Evolutionary conservation across 2,329 filamentous ascomycete genomes (phyloP), one percentile per base, ranked within the genome.

Genomic region (Fusarium pilosicola): DNA sequence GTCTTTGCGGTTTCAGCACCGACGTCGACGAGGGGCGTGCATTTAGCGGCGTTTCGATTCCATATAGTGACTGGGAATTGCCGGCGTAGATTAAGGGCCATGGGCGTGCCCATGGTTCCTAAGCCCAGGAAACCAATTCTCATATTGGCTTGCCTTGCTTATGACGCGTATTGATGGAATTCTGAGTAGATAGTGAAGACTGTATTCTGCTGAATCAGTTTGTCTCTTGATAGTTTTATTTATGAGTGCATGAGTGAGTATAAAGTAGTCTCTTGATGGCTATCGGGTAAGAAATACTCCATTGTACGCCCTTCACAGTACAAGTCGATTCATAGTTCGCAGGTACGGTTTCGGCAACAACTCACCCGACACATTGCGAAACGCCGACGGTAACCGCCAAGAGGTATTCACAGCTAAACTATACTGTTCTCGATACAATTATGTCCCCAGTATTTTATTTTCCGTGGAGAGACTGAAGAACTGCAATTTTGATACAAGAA

Each of bases 161-260:
- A 2, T 11, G 17, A 1, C 3, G 13, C 12, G n/a, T 20, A 15
- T 3, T 26, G 13, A 26, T 2, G 11, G 6, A 15, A 15, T 6
- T 8, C 12, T 10, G 17, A 17, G 48, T 20, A 15, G 7, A 15
- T 14, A 8, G 9, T 6, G 7, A 12, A 3, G 11, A 12, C 10
- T 17, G 0, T 49, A 17, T 32, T n/a, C 8, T 14, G 20, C 8
- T 12, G 14, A 1, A 30, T 17, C 5, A 7, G 2, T 22, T 17
- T n/a, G 7, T 30, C 9, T 22, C 5, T 6, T 12, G 9, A 3
- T 17, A 1, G 0, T 15, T 17, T n/a, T 7, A 7, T n/a, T 7
- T 4, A 4, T 7, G 11, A 4, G 30, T 12, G 4, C 3, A 4
- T 30, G 28, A 30, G 28, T 30, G 30, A 30, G 11, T 12, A 30